Evolutionary conservation across 257 asterid species (phyloP).

Genomic region (Penstemon barbatus): DNA sequence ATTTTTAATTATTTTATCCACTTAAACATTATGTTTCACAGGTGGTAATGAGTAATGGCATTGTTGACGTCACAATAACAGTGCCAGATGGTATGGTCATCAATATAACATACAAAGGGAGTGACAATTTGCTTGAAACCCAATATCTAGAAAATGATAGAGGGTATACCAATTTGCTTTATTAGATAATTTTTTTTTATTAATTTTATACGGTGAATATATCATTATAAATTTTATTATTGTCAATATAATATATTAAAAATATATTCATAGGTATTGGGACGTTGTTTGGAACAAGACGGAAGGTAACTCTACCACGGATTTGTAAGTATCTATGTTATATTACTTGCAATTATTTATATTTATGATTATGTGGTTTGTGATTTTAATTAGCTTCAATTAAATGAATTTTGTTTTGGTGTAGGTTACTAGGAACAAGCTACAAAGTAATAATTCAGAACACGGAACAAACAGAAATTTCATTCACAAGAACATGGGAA

Average conservation of each 20-base stretch:
- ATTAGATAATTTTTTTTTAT: not conserved
- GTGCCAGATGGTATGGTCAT: conserved; percentile 41
- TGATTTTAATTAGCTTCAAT: too few relatives aligned
- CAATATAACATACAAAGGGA: conserved; percentile 40
- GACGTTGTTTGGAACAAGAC: conserved; percentile 41
- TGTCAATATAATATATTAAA: not conserved
- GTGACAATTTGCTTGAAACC: conserved; percentile 42
- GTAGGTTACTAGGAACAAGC: too few relatives aligned
- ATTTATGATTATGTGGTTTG: too few relatives aligned
- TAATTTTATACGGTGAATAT: not conserved
- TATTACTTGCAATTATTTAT: too few relatives aligned
- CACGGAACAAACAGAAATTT: too few relatives aligned
- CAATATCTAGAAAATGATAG: conserved; percentile 28
- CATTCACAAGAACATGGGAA: too few relatives aligned
- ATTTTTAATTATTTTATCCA: too few relatives aligned
- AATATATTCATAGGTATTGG: conserved; percentile 48
- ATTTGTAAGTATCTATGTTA: conserved; percentile 29
- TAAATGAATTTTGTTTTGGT: too few relatives aligned
- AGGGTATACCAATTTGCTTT: conserved; percentile 35
- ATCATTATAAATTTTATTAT: not conserved
- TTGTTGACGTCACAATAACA: conserved; percentile 40
- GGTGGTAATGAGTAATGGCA: conserved; percentile 48
- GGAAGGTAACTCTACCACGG: conserved; percentile 9
- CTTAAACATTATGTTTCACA: not conserved
- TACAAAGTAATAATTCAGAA: too few relatives aligned